Base-by-base conservation (phyloP, 2,329 filamentous ascomycete genomes). In the Epichloe sibirici region DNA sequence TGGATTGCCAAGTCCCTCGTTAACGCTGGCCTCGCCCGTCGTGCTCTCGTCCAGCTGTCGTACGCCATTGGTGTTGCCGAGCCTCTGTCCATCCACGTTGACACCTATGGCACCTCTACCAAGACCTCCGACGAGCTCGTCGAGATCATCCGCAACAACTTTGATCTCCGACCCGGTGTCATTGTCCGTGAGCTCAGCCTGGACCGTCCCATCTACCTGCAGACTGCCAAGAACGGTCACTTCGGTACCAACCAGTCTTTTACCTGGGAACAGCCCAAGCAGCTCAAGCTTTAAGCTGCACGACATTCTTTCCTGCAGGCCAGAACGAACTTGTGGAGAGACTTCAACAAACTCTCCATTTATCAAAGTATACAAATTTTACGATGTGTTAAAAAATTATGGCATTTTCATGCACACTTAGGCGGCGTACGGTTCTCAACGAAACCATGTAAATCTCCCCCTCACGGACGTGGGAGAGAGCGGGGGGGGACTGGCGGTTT, bases 1-100 rank as follows among this genome's bases (percentile, higher is more conserved):
- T 98, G 93, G 93, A 90, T 98, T 72, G 93, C 93, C 76, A 98
- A 98, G 83, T 98, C 93, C 43, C 82, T 98, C 60, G 88, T 98
- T 63, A 75, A 83, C 65, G 87, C 91, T 64, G 85, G 86, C 65
- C 86, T 98, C 57, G 88, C 88, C 65, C 90, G 93, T 67, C 90
- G 93, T 72, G 87, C 83, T 57, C 85, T 98, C 51, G 93, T 98
- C 63, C 93, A 98, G 82, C 86, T 98, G 63, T 97, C 91, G 52
- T 98, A 98, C 79, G 93, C 93, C 75, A 98, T 98, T 68, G 93
- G 93, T 83, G 90, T 98, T 58, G 85, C 93, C 35, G 93, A 98
- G 82, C 93, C 93, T 60, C 87, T 96, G 56, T 97, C 93, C 63
- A 86, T 98, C 77, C 95, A 94, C 72, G 90, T 98, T 64, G 93